A percentile compares a stretch with the other conserved stretches of the same genome.
phyloP scores from a whole-genome alignment of 1,139 yeast species.

The Geotrichum phurueaensis region DNA sequence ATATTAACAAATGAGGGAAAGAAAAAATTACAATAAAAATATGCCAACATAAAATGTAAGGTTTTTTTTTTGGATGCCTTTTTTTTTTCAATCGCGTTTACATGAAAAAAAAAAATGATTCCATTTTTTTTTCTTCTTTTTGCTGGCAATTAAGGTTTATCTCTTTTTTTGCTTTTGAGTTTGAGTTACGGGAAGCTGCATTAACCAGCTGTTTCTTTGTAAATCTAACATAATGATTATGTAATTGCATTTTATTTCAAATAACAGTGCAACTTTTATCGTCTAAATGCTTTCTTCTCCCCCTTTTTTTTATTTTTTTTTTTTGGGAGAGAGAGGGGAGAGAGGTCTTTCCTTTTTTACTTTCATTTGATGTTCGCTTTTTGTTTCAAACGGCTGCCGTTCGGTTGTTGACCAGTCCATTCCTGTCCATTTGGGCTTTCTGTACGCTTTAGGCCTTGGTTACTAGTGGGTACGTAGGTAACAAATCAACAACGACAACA shows the following conservation, averaged over 20 bases:
- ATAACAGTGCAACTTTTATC: neutral
- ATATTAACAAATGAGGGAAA: too few relatives aligned
- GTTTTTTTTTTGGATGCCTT: too few relatives aligned
- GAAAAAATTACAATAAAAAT: too few relatives aligned
- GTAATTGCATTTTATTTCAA: neutral
- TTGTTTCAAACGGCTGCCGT: neutral
- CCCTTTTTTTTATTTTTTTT: too few relatives aligned
- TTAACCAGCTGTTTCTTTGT: neutral
- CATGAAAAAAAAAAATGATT: neutral
- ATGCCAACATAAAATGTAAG: too few relatives aligned
- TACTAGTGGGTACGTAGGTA: neutral
- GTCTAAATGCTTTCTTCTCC: neutral
- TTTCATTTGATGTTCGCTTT: neutral
- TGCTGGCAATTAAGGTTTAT: neutral
- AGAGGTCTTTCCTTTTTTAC: neutral
- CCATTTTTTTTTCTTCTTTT: neutral
- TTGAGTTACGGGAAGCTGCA: constrained; percentile 9
- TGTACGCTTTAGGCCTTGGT: neutral
- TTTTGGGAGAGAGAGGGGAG: too few relatives aligned
- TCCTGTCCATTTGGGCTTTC: neutral
- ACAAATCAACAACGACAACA: neutral
- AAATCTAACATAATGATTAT: neutral
- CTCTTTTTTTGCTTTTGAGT: neutral
- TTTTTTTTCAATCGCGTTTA: neutral
- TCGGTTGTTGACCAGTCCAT: neutral